Evolutionary conservation across 495 filamentous ascomycete genomes (phyloP), one percentile per base, ranked within the genome.

Genomic region (Venustampulla echinocandica): DNA sequence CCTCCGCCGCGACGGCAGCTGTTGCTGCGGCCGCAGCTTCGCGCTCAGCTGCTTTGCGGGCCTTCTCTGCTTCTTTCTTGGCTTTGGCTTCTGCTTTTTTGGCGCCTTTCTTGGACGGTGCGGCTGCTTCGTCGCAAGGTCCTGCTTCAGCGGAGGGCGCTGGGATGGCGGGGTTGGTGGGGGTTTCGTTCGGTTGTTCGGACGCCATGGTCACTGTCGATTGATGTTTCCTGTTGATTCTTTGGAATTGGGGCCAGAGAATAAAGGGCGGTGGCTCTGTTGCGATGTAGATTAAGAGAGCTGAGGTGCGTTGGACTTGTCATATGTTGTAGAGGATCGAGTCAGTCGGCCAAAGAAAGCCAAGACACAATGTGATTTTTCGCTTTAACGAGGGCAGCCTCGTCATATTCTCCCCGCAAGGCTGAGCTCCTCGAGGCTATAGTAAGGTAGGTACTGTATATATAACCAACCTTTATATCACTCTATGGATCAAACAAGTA

Each of bases 1-100:
- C 84, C 49, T 80, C 80, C 50, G 72, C 73, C n/a, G 68, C 61
- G 18, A 66, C 69, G 18, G 75, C 64, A n/a, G 64, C 49, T 7
- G 62, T 63, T 3, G 59, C 54, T 3, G 58, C 55, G 18, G 63
- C 59, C 5, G 45, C 47, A 34, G 70, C 71, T 39, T 67, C 69
- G 20, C 62, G 59, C 44, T 77, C 73, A 17, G 73, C 73, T 18
- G 70, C 71, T 19, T 67, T 68, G 1, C 62, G 62, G 9, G 73
- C 73, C 55, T 77, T 77, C 42, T 68, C 64, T 14, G 69, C 68
- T 49, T 73, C 69, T 48, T 73, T 73, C 55, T 69, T 69, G 9
- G 63, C 63, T 49, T 70, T 67, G 34, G 66, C 66, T 51, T 65
- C 65, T 1, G 73, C 74, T 61, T 77, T 77, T 62, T 77, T 77